A percentile compares a stretch with the other conserved stretches of the same genome.
Evolutionary conservation across 2,329 filamentous ascomycete genomes (phyloP).

Genomic region (Penicillium sp.): DNA sequence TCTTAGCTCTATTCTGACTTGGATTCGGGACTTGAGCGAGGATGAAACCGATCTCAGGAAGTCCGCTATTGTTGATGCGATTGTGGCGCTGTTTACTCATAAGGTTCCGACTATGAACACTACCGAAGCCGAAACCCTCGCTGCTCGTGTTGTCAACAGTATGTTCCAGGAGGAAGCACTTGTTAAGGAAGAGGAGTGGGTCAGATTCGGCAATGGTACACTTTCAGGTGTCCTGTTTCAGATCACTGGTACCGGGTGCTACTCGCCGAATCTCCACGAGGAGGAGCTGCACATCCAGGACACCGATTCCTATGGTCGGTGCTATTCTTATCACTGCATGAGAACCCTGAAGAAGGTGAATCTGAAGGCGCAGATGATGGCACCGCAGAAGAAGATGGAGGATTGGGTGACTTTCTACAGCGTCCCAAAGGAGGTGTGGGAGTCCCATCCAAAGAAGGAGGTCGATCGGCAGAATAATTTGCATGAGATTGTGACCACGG

Average conservation of each 20-base stretch:
- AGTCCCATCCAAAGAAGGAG: constrained; percentile 75
- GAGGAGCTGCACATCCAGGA: constrained; percentile 68
- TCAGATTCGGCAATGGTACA: constrained; percentile 78
- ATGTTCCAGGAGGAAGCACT: constrained; percentile 79
- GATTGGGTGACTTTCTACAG: constrained; percentile 92
- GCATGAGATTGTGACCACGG: constrained; percentile 91
- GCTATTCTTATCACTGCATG: constrained; percentile 92
- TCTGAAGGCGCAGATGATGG: constrained; percentile 68
- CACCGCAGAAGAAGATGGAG: constrained; percentile 66
- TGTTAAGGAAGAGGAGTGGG: constrained; percentile 92
- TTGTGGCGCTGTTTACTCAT: constrained; percentile 84
- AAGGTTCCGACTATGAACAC: constrained; percentile 99
- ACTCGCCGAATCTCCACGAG: constrained; percentile 76
- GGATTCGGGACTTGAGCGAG: constrained; percentile 86
- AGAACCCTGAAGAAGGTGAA: constrained; percentile 94
- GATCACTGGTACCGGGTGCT: constrained; percentile 86
- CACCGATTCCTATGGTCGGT: constrained; percentile 64
- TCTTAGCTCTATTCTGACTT: constrained; percentile 78
- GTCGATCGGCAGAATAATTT: constrained; percentile 89
- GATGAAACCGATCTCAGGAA: constrained; percentile 85
- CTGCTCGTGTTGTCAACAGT: constrained; percentile 69
- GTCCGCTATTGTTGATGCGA: constrained; percentile 79
- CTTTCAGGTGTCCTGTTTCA: constrained; percentile 93
- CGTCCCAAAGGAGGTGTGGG: constrained; percentile 72
- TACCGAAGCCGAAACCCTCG: constrained; percentile 87